Percentiles rank a stretch among this genome's conserved stretches.
Evolutionary conservation across 2,329 filamentous ascomycete species (phyloP).

Genomic region (Pseudocercospora pini-densiflorae): DNA sequence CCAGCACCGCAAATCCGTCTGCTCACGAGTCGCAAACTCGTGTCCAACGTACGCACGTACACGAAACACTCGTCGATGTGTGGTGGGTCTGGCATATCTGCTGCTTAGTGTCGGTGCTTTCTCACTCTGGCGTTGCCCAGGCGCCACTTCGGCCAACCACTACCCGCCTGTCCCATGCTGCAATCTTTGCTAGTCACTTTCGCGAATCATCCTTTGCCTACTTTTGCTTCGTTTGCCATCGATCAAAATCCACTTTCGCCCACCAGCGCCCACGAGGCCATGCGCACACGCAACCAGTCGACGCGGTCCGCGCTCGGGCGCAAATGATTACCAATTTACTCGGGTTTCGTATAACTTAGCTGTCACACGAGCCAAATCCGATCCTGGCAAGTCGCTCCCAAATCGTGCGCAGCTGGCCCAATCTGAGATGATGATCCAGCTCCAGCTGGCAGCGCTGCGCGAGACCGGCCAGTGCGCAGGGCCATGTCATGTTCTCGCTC

Average conservation of each 20-base stretch:
- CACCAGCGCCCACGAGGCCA: background rate
- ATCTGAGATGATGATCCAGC: background rate
- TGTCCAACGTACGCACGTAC: slow-evolving; percentile 4
- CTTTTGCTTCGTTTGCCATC: background rate
- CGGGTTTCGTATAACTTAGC: slow-evolving; percentile 10
- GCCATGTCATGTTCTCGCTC: background rate
- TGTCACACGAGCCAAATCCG: slow-evolving; percentile 11
- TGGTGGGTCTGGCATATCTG: slow-evolving; percentile 12
- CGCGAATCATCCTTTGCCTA: background rate
- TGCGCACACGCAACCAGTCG: background rate
- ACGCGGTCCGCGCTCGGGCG: background rate
- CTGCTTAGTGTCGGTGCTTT: background rate
- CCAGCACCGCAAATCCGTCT: background rate
- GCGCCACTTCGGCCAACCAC: slow-evolving; percentile 10
- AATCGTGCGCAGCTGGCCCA: slow-evolving; percentile 8
- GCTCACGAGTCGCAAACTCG: background rate
- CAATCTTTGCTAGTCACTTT: background rate
- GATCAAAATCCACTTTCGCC: background rate
- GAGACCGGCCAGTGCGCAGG: background rate
- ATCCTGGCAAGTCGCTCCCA: slow-evolving; percentile 8
- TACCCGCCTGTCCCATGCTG: background rate
- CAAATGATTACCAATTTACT: background rate
- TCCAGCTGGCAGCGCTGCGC: background rate
- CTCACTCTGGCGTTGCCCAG: slow-evolving; percentile 1
- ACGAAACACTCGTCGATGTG: slow-evolving; percentile 11